Evolutionary conservation across 73 alveolate species (phyloP).

Genomic region (Paraurostyla sp.): DNA sequence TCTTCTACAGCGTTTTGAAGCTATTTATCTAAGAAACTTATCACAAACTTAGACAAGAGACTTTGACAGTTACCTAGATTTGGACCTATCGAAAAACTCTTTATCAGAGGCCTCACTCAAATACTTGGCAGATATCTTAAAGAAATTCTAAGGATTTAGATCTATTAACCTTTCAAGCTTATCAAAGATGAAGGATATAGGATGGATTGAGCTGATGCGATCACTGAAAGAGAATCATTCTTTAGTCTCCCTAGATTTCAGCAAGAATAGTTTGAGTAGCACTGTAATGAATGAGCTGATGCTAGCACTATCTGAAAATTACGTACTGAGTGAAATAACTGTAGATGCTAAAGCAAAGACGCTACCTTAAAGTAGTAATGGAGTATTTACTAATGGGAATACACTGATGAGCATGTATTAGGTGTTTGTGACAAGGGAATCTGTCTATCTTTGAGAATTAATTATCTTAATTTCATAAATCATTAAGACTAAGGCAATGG

Average conservation of each 20-base stretch:
- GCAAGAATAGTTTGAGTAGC: conserved; percentile 17
- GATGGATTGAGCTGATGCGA: conserved; percentile 20
- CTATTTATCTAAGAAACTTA: conserved; percentile 34
- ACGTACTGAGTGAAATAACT: neutral
- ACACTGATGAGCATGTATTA: conserved; percentile 39
- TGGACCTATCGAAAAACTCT: conserved; percentile 12
- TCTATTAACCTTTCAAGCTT: neutral
- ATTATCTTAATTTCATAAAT: neutral
- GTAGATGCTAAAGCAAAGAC: neutral
- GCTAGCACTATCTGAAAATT: neutral
- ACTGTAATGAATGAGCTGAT: neutral
- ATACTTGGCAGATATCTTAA: conserved; percentile 54
- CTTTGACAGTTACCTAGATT: conserved; percentile 1
- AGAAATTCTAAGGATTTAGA: conserved; percentile 38
- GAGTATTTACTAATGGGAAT: neutral
- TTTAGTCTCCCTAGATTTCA: neutral
- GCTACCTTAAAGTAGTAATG: neutral
- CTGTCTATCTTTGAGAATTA: conserved; percentile 21
- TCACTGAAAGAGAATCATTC: conserved; percentile 25
- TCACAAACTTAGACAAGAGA: conserved; percentile 7
- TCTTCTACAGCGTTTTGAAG: conserved; percentile 39
- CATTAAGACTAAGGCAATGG: too few relatives aligned
- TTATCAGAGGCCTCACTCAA: conserved; percentile 32
- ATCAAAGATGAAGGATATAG: conserved; percentile 40
- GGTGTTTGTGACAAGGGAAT: conserved; percentile 20